Conservation (phyloP, 768 basidiomycete genomes). For the Ephemerocybe angulata region DNA sequence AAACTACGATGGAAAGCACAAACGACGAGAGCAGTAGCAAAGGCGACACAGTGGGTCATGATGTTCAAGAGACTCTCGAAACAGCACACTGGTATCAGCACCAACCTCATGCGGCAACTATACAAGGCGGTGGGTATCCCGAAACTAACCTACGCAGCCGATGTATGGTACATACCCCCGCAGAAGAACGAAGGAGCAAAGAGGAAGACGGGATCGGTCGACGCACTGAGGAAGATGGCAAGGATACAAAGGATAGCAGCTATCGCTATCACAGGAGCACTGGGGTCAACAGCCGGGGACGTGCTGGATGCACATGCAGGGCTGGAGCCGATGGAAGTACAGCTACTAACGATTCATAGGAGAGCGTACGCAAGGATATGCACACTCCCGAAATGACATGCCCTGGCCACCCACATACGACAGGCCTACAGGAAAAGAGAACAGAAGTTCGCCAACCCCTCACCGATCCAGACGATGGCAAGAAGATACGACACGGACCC, state of each 20-base stretch:
- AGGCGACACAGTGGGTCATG: slow-evolving; percentile 14
- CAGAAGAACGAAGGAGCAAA: not conserved
- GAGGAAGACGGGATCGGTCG: slow-evolving; percentile 10
- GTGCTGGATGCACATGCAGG: slow-evolving; percentile 16
- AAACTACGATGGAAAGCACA: slow-evolving; percentile 16
- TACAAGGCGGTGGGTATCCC: slow-evolving; percentile 24
- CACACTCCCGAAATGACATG: slow-evolving; percentile 14
- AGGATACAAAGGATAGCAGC: slow-evolving; percentile 17
- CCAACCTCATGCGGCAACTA: slow-evolving; percentile 17
- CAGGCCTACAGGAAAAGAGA: not conserved
- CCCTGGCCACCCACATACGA: slow-evolving; percentile 6
- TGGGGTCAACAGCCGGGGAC: slow-evolving; percentile 18
- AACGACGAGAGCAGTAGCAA: slow-evolving; percentile 5
- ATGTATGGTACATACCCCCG: slow-evolving; percentile 21
- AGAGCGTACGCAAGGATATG: slow-evolving; percentile 10
- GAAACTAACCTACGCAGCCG: slow-evolving; percentile 22
- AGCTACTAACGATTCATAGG: slow-evolving; percentile 9
- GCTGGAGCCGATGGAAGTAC: slow-evolving; percentile 11
- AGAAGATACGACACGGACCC: no score
- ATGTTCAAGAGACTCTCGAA: slow-evolving; percentile 14
- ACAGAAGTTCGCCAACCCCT: not conserved
- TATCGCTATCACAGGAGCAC: slow-evolving; percentile 20
- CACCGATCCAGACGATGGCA: slow-evolving; percentile 11
- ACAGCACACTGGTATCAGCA: slow-evolving; percentile 12
- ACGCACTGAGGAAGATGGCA: slow-evolving; percentile 11